phyloP scores from a whole-genome alignment of 768 basidiomycete genomes.

The Psilocybe cubensis region DNA sequence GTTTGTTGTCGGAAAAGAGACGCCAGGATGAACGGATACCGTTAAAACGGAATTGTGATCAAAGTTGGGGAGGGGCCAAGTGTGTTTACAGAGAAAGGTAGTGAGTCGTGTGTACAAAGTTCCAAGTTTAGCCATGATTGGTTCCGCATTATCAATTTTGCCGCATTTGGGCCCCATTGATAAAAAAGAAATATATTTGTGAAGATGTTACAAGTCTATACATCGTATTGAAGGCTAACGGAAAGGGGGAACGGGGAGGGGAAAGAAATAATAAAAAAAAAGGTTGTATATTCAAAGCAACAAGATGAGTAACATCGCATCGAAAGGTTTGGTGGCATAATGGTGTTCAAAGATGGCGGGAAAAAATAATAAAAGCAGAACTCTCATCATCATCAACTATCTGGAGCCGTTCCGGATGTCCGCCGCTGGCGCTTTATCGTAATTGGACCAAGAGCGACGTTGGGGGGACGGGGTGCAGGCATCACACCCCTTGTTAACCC shows the following conservation, averaged over 20 bases:
- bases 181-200: not conserved
- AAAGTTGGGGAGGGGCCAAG: not conserved
- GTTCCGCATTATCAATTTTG: not conserved
- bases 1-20: slow-evolving; percentile 62
- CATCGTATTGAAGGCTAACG: not conserved
- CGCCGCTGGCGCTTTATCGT: slow-evolving; percentile 83
- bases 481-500: slow-evolving; percentile 43
- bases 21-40: slow-evolving; percentile 56
- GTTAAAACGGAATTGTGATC: slow-evolving; percentile 4
- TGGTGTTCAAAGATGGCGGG: not conserved
- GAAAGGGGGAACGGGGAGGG: no score
- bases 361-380: not conserved
- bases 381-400: slow-evolving; percentile 24
- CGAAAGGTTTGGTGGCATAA: not conserved
- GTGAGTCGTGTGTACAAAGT: not conserved
- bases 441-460: slow-evolving; percentile 34
- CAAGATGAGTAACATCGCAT: not conserved
- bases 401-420: slow-evolving; percentile 63
- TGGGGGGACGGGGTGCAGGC: slow-evolving; percentile 32
- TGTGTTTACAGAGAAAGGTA: not conserved
- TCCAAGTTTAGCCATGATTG: slow-evolving; percentile 3
- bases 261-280: not conserved
- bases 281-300: no score
- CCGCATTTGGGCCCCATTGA: not conserved
- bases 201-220: slow-evolving; percentile 11